phyloP scores from a whole-genome alignment of 768 basidiomycete species.

The Aureoboletus auriporus region DNA sequence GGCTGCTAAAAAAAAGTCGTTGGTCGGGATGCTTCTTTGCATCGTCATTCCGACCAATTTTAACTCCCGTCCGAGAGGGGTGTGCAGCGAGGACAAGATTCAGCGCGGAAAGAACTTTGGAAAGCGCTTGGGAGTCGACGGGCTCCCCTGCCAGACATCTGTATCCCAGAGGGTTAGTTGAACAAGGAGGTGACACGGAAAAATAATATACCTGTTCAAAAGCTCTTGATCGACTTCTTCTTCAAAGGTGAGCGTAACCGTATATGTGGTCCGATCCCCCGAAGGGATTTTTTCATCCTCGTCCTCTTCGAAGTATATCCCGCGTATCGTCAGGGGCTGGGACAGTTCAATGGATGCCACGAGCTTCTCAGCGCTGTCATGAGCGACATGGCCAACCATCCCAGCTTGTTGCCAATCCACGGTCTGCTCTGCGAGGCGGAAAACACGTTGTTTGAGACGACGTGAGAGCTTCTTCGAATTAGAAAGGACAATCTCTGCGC shows the following conservation, averaged over 20 bases:
- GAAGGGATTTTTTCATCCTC: conserved; percentile 30
- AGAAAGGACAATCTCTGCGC: conserved; percentile 26
- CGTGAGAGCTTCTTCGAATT: conserved; percentile 22
- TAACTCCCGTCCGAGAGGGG: conserved; percentile 37
- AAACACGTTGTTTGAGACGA: conserved; percentile 40
- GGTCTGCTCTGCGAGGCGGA: conserved; percentile 40
- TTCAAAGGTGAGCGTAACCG: conserved; percentile 36
- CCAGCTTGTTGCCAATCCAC: conserved; percentile 35
- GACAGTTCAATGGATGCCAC: conserved; percentile 37
- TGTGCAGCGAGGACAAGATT: conserved; percentile 44
- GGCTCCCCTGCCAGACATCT: conserved; percentile 57
- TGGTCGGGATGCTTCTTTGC: conserved; percentile 27
- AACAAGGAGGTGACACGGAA: not conserved
- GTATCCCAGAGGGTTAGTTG: conserved; percentile 16
- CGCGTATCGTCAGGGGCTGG: conserved; percentile 36
- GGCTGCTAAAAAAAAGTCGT: conserved; percentile 38
- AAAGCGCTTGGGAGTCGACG: conserved; percentile 53
- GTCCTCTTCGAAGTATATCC: conserved; percentile 38
- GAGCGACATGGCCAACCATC: conserved; percentile 38
- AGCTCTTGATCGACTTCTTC: conserved; percentile 32
- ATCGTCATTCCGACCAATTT: conserved; percentile 44
- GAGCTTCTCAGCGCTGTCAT: conserved; percentile 42
- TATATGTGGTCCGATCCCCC: conserved; percentile 31
- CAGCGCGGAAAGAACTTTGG: conserved; percentile 44
- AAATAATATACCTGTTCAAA: not conserved